Evolutionary conservation across 1,139 yeast genomes (phyloP), one percentile per base, ranked within the genome.

Genomic region (Sugiyamaella neomexicana): DNA sequence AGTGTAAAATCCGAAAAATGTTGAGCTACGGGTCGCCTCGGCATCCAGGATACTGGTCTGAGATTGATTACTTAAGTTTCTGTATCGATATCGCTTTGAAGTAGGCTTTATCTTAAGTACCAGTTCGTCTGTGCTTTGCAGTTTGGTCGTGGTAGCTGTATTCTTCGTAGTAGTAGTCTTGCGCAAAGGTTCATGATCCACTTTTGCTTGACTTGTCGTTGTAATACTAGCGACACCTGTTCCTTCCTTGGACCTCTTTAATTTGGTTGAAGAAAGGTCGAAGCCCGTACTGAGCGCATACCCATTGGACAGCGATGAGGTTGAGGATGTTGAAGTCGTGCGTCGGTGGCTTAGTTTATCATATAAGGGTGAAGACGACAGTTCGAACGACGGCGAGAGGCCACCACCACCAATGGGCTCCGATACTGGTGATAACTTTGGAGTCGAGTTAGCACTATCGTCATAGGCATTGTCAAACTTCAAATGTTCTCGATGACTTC

Each of bases 1-100:
- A 1, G 72, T 71, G 56, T 67, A 72, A 57, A 72, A 71, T 17
- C 75, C 75, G 49, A 65, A 70, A 50, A 72, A 71, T 5, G 60
- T 55, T 9, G 71, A 62, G 39, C 59, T 48, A 29, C 59, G 52
- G 61, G 71, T 61, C 1, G 64, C 59, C 43, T 65, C 59, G 44
- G 55, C 45, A 32, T 66, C 69, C 16, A 66, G 52, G 25, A 66
- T 61, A 27, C 66, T 62, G 7, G 58, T 54, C 16, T 53, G 55
- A 4, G 58, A 58, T 32, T 52, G 50, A 9, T 37, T 36, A 41
- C 64, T 59, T 43, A 63, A 27, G 44, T 60, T 62, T 34, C 58
- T 49, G 46, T 53, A 63, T 43, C 60, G 46, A 46, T 60, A 59
- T 20, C 50, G 48, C 13, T 29, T 53, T 12, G 15, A 39, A 10